Base-by-base conservation (phyloP, 164 flowering plant genomes). In the Magnolia officinalis region DNA sequence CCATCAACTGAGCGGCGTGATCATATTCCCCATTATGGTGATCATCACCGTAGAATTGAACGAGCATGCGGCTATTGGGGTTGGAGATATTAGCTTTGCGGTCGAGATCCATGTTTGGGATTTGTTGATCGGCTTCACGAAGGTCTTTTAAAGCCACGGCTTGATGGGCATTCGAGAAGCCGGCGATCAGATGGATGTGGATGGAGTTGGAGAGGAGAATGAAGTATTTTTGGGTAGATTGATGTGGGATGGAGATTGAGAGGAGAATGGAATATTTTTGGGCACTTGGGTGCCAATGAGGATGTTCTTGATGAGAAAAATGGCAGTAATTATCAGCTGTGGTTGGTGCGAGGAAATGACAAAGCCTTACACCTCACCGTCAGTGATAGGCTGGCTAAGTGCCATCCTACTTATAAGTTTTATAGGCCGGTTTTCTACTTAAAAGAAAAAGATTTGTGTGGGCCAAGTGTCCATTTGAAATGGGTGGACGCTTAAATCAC, bases 121-220 rank as follows among this genome's bases (percentile, higher is more conserved):
- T 68, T 19, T 1, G 13, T 16, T 51, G n/a, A 68, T 29, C 13
- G 50, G 50, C 50, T 31, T 68, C 71, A 18, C 13, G 50, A 29
- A 18, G 24, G 3, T 73, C 49, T 10, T 72, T 29, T 24, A 55
- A 29, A 50, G 63, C 10, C 24, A 72, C 21, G 50, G 71, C 2
- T 37, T 69, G 6, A 69, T 69, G 71, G 71, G 71, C 71, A 69
- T 69, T 26, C 71, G 19, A 18, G 71, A 7, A 31, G 45, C 14
- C 13, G 45, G 45, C 13, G 37, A 2, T 8, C 1, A 45, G 5
- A 14, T 6, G 63, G 63, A 13, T 6, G 26, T 11, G 13, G 61
- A 16, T 11, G 61, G 13, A 68, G 37, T n/a, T 16, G 51, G 71
- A 31, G 19, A 31, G n/a, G 45, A 37, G 45, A 37, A 37, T 37